Conservation (phyloP, 2,329 filamentous ascomycete species). For the Eutypa lata region DNA sequence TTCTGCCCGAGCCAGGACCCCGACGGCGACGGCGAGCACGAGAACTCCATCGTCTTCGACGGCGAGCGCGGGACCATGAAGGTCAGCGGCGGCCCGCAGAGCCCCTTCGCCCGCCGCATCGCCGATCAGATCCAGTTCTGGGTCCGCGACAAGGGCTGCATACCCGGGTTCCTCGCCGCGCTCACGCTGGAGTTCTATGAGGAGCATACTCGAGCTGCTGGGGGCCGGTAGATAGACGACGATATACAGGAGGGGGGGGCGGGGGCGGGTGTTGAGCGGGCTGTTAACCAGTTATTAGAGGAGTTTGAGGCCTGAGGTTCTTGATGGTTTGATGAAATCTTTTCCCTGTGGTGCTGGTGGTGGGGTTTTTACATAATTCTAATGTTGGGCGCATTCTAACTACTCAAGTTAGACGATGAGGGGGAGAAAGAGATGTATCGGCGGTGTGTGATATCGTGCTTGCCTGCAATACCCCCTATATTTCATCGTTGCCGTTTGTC, state of each 20-base stretch:
- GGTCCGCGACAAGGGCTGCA: slow-evolving; percentile 90
- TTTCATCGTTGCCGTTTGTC: too few species aligned
- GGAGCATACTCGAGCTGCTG: slow-evolving; percentile 41
- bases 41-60: slow-evolving; percentile 79
- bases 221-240: slow-evolving; percentile 6
- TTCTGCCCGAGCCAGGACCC: slow-evolving; percentile 64
- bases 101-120: slow-evolving; percentile 82
- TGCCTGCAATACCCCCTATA: too few species aligned
- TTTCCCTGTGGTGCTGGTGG: too few species aligned
- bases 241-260: neutral
- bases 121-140: slow-evolving; percentile 87
- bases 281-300: too few species aligned
- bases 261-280: too few species aligned
- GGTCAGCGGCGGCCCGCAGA: slow-evolving; percentile 84
- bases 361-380: too few species aligned
- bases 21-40: slow-evolving; percentile 62
- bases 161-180: slow-evolving; percentile 88
- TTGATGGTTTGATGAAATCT: too few species aligned
- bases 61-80: slow-evolving; percentile 97
- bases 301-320: too few species aligned
- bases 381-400: too few species aligned
- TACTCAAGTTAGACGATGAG: too few species aligned
- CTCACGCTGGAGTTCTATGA: slow-evolving; percentile 94
- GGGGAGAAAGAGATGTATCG: too few species aligned
- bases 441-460: too few species aligned